Evolutionary conservation across 768 basidiomycete species (phyloP), one percentile per base, ranked within the genome.

Genomic region (Auricularia sp.): DNA sequence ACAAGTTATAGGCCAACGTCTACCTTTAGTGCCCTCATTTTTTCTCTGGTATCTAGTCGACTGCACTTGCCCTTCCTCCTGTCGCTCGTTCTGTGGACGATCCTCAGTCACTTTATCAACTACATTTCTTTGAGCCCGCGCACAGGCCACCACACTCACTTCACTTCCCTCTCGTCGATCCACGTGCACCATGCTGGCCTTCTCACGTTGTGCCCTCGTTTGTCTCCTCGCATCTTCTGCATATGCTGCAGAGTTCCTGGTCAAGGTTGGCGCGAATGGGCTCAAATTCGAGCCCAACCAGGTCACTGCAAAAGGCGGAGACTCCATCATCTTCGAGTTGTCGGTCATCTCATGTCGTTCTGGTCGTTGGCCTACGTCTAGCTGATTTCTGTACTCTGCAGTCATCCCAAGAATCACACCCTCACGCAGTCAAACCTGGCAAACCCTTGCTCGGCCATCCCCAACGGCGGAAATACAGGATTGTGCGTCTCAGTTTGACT

Each of bases 391-490:
- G 44, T 11, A 45, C 44, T 29, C 29, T 29, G 29, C 47, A 51
- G 47, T 18, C 34, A 59, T 29, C 24, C 56, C 29, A 59, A 59
- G 56, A 59, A 59, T 4, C 71, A 71, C 42, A 71, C 75, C 8
- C 71, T 67, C 35, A 77, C 76, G 16, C 76, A 79, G 68, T 75
- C 75, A 62, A 72, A 69, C 64, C 77, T 78, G 69, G 69, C 68
- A 33, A 66, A 69, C 44, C 77, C 77, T 13, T 79, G 77, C 70
- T 62, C 63, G 8, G 67, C 77, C 14, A 73, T 86, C 54, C 68
- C 79, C 0, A 65, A 69, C 14, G 76, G 76, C n/a, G 77, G 78
- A 54, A 75, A 78, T 70, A 76, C 76, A 16, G 75, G 73, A 51
- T 78, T 11, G 47, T 51, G 21, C 47, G 47, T 51, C 21, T 18